These are phyloP conservation scores for Ophiostoma tasmaniense DNA, from an alignment of 2,329 filamentous ascomycete species.

Conservation along the genomic window DNA sequence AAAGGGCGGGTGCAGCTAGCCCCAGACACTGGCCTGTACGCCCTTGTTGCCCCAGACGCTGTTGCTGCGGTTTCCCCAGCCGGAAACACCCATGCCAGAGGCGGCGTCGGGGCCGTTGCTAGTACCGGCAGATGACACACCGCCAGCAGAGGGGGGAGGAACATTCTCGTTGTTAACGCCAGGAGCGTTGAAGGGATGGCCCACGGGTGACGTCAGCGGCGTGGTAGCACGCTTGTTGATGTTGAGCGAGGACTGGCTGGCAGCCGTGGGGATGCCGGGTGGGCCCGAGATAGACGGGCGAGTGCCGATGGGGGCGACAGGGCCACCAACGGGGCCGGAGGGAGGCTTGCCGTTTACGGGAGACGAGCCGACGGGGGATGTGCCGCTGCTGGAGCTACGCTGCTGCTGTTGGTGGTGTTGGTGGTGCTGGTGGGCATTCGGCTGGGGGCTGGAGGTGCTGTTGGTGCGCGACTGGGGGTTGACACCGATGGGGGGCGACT, in stretches of 20 bases:
- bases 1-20: constrained; percentile 41
- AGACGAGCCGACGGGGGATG: constrained; percentile 37
- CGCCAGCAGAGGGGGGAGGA: constrained; percentile 34
- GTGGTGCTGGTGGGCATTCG: constrained; percentile 40
- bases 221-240: constrained; percentile 79
- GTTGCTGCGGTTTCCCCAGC: constrained; percentile 72
- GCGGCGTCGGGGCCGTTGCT: constrained; percentile 35
- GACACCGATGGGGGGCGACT: constrained; percentile 42
- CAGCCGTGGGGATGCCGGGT: constrained; percentile 31
- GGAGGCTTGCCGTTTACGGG: constrained; percentile 54
- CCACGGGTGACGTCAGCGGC: constrained; percentile 80
- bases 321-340: constrained; percentile 38
- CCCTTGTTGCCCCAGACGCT: constrained; percentile 76
- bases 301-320: constrained; percentile 89
- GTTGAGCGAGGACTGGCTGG: constrained; percentile 16
- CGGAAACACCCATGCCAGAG: constrained; percentile 32
- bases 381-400: constrained; percentile 1
- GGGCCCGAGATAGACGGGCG: constrained; percentile 54
- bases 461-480: constrained; percentile 59
- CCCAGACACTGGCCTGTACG: constrained; percentile 90
- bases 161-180: constrained; percentile 28
- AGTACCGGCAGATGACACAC: constrained; percentile 44
- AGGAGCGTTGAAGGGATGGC: constrained; percentile 55
- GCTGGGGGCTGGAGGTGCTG: constrained; percentile 77
- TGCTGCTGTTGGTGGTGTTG: constrained; percentile 37